Percentiles rank a stretch among this genome's conserved stretches.
Evolutionary conservation across 768 basidiomycete species (phyloP).

Genomic region (Dictyophora rubrovolvata): DNA sequence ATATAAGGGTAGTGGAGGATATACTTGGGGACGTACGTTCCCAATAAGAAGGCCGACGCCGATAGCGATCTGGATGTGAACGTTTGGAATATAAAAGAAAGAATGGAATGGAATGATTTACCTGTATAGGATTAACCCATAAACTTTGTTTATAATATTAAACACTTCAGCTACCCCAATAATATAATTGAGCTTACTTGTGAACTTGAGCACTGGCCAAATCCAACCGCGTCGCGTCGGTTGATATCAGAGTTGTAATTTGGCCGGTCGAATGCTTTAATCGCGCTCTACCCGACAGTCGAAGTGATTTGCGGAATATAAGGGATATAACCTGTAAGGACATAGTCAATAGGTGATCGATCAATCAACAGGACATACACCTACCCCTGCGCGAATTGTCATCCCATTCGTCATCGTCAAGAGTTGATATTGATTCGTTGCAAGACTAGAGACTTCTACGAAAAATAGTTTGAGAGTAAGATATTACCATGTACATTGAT

Average conservation of each 20-base stretch:
- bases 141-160: constrained; percentile 25
- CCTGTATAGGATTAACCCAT: constrained; percentile 54
- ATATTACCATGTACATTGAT: too few species aligned
- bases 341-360: background rate
- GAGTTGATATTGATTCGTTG: background rate
- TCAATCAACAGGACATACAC: constrained; percentile 9
- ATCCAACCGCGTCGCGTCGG: constrained; percentile 51
- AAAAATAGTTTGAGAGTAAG: background rate
- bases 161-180: background rate
- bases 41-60: constrained; percentile 52
- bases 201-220: constrained; percentile 30
- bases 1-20: background rate
- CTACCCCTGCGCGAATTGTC: constrained; percentile 37
- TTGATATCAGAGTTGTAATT: constrained; percentile 61
- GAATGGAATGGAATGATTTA: constrained; percentile 12
- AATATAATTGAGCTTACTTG: constrained; percentile 15
- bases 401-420: constrained; percentile 38
- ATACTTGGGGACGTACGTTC: constrained; percentile 31
- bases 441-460: constrained; percentile 26
- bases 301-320: constrained; percentile 58
- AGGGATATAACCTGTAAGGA: constrained; percentile 26
- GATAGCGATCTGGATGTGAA: constrained; percentile 33
- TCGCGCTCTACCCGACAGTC: constrained; percentile 51
- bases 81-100: background rate
- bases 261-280: constrained; percentile 51